Percentiles rank a stretch among this genome's conserved stretches.
Evolutionary conservation across 805 yeast genomes (phyloP).

Genomic region (Candida alai): DNA sequence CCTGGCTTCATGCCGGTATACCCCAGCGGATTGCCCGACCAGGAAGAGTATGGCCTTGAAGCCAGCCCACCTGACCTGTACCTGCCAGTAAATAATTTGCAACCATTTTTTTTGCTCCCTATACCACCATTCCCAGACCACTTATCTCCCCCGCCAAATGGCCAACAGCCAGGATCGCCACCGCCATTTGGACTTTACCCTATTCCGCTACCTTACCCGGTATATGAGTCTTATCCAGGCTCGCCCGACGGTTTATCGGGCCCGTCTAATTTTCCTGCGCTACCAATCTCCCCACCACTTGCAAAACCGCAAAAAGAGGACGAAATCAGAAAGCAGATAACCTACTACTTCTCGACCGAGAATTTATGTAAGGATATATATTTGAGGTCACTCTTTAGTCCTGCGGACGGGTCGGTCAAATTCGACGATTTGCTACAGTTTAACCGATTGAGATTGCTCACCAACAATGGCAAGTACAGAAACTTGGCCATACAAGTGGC

Average conservation of each 20-base stretch:
- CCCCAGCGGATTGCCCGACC: no score
- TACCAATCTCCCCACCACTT: background rate
- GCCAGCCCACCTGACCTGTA: no score
- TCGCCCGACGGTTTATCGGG: background rate
- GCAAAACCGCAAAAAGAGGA: background rate
- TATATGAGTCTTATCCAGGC: background rate
- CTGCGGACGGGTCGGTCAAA: constrained; percentile 14
- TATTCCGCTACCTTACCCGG: background rate
- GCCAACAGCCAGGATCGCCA: background rate
- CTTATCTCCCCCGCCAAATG: background rate
- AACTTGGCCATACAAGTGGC: constrained; percentile 11
- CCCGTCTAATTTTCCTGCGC: background rate
- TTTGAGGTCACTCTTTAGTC: constrained; percentile 16
- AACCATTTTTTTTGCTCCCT: constrained; percentile 1
- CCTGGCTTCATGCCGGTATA: no score
- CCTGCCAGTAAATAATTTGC: no score
- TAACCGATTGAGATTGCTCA: constrained; percentile 14
- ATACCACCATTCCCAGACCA: background rate
- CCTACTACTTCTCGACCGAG: constrained; percentile 20
- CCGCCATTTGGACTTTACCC: background rate
- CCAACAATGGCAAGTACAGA: constrained; percentile 13
- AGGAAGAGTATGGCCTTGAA: no score
- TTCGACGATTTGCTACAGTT: constrained; percentile 15
- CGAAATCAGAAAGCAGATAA: constrained; percentile 14
- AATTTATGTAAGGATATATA: constrained; percentile 20